These are phyloP conservation scores for Diaporthe sp. DNA, from an alignment of 2,329 filamentous ascomycete species.

Conservation along the genomic window DNA sequence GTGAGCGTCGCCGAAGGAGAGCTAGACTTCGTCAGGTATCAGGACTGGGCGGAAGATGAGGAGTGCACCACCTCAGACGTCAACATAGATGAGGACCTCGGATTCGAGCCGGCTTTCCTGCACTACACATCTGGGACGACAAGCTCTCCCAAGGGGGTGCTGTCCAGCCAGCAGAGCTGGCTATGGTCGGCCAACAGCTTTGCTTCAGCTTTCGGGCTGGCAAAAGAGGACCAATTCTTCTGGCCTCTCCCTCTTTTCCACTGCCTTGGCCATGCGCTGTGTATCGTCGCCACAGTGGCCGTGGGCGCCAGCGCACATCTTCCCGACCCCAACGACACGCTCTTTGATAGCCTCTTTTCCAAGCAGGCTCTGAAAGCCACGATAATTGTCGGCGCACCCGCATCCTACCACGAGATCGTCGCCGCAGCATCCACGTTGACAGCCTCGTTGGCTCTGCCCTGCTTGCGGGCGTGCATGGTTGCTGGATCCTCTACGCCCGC, in stretches of 20 bases:
- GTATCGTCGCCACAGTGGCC: slow-evolving; percentile 13
- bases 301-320: slow-evolving; percentile 23
- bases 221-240: slow-evolving; percentile 12
- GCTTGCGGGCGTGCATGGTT: slow-evolving; percentile 8
- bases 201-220: neutral
- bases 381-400: slow-evolving; percentile 20
- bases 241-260: slow-evolving; percentile 27
- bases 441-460: neutral
- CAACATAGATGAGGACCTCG: neutral
- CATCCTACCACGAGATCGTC: neutral
- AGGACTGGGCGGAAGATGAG: neutral
- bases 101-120: neutral
- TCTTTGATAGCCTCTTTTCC: neutral
- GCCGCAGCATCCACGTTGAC: neutral
- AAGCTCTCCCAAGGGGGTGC: slow-evolving; percentile 13
- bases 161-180: slow-evolving; percentile 21
- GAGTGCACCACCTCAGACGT: neutral
- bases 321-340: neutral
- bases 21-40: neutral
- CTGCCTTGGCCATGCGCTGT: slow-evolving; percentile 7
- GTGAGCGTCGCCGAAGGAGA: neutral
- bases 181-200: slow-evolving; percentile 20
- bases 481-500: neutral
- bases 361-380: neutral
- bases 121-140: slow-evolving; percentile 34